Evolutionary conservation across 2,329 filamentous ascomycete species (phyloP), one percentile per base, ranked within the genome.

Genomic region (Fusarium sp.): DNA sequence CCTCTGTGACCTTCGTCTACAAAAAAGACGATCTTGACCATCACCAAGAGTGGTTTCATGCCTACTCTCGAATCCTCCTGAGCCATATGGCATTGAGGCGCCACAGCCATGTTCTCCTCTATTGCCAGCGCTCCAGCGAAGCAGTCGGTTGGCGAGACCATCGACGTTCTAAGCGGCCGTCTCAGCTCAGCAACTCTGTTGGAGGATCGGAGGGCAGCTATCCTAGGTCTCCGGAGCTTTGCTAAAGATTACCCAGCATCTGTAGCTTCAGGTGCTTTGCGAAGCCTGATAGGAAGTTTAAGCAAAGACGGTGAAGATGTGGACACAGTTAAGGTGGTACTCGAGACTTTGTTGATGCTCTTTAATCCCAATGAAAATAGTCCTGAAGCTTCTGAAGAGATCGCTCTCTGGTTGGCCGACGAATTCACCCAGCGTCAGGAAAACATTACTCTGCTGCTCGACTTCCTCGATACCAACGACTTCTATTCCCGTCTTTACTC

Each of bases 371-470:
- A 88, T 68, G 81, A 85, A 68, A 80, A 82, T 73, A 96, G 92
- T 82, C 85, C 92, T 29, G 94, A 98, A 83, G 92, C 94, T 50
- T 97, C 94, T 12, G 94, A 98, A 65, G 95, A 99, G 77, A 96
- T 99, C 70, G 91, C 91, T 15, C 81, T 98, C 26, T 99, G 95
- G 93, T 83, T 99, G 57, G 95, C 95, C 50, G 95, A 99, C 78
- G 94, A 98, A 77, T 99, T 99, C 75, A 97, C 95, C 31, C 93
- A 97, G 82, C 89, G 92, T 63, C 93, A 97, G 85, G 94, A 98
- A 78, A 98, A 99, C 76, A 94, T 97, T 61, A 94, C 92, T 2
- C 82, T 95, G 13, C 85, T 99, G 24, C 86, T 99, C 59, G 91
- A 95, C 73, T 91, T 99, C 53, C 84, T 99, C 65, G 94, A 97